These are phyloP conservation scores for Rhizoclosmatium sp. DNA, from an alignment of 192 early-diverging fungal genomes.

Conservation along the genomic window DNA sequence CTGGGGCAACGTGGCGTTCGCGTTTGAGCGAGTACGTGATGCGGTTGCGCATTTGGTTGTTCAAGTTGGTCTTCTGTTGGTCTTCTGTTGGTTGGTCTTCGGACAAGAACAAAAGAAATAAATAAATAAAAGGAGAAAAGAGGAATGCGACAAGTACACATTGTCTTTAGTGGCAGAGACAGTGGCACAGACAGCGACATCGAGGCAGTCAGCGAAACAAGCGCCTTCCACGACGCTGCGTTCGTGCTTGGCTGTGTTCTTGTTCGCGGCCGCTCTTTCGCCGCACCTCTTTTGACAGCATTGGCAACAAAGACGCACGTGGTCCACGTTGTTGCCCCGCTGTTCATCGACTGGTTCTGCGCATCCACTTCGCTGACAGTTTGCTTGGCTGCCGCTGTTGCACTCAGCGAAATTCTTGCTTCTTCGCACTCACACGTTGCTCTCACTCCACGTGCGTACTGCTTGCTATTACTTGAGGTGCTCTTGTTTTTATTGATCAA, in stretches of 20 bases:
- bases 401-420: not conserved
- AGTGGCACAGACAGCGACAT: too few relatives aligned
- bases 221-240: not conserved
- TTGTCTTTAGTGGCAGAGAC: too few relatives aligned
- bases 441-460: not conserved
- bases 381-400: not conserved
- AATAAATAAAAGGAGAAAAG: too few relatives aligned
- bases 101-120: too few relatives aligned
- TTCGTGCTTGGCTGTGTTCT: not conserved
- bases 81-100: too few relatives aligned
- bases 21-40: not conserved
- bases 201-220: too few relatives aligned
- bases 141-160: too few relatives aligned
- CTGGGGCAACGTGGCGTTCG: not conserved
- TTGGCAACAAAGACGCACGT: not conserved
- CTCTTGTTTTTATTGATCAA: too few relatives aligned
- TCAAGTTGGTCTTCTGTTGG: too few relatives aligned
- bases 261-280: not conserved
- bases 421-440: not conserved
- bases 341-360: not conserved
- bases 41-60: too few relatives aligned
- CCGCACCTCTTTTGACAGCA: not conserved
- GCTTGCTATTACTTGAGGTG: not conserved
- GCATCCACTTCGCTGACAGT: not conserved
- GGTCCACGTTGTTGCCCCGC: not conserved